A percentile compares a stretch with the other conserved stretches of the same genome.
Evolutionary conservation across 208 protist species (phyloP).

Genomic region (Wallacemonas collosoma): DNA sequence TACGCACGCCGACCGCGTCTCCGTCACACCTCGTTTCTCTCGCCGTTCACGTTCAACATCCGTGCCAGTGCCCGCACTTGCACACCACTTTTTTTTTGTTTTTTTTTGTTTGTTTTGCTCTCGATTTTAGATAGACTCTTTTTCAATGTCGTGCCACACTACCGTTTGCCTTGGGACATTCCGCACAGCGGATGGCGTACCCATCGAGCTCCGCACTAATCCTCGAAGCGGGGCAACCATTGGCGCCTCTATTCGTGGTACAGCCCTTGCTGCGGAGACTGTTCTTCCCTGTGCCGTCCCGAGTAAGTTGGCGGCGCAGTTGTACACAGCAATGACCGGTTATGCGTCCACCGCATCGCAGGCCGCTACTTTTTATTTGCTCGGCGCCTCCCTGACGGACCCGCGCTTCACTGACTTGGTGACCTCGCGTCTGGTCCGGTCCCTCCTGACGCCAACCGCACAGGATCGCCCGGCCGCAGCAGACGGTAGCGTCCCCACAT

Average conservation of each 20-base stretch:
- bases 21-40: neutral
- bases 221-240: neutral
- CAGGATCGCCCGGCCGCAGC: neutral
- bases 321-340: neutral
- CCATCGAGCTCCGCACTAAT: neutral
- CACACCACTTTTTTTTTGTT: conserved; percentile 5
- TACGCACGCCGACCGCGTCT: too few species aligned
- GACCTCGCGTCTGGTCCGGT: neutral
- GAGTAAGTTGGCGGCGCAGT: conserved; percentile 6
- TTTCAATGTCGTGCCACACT: conserved; percentile 12
- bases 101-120: neutral
- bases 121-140: too few species aligned
- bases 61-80: neutral
- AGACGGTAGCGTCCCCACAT: neutral
- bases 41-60: neutral
- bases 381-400: neutral
- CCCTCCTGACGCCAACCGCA: neutral
- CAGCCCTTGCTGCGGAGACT: neutral
- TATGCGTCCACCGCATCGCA: neutral
- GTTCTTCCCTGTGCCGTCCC: conserved; percentile 11
- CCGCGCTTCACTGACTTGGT: conserved; percentile 14
- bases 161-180: conserved; percentile 13
- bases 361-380: conserved; percentile 6
- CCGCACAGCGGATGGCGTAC: conserved; percentile 1
- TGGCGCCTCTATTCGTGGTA: neutral